phyloP scores from a whole-genome alignment of 2,329 filamentous ascomycete species.

The Alternaria hordeiaustralica region DNA sequence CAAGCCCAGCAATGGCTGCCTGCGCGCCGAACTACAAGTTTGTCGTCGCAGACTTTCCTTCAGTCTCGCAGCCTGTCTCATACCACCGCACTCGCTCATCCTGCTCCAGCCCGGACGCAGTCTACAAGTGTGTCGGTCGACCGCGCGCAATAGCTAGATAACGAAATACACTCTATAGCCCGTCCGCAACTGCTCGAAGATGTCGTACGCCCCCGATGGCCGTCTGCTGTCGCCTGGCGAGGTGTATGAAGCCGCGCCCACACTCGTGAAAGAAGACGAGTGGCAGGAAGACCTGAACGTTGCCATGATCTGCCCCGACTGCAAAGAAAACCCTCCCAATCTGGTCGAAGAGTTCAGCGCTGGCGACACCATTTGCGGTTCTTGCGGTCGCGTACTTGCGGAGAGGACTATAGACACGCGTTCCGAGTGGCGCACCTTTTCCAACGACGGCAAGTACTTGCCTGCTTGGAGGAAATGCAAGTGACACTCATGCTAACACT shows the following conservation, averaged over 20 bases:
- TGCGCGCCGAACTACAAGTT: conserved; percentile 3
- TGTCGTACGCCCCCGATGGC: conserved; percentile 44
- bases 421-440: conserved; percentile 98
- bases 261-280: conserved; percentile 46
- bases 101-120: conserved; percentile 23
- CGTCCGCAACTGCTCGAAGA: conserved; percentile 18
- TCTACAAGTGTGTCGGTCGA: conserved; percentile 16
- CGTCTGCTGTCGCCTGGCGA: conserved; percentile 54
- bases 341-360: conserved; percentile 91
- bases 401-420: conserved; percentile 93
- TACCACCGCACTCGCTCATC: conserved; percentile 24
- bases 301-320: conserved; percentile 84
- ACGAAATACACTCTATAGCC: conserved; percentile 13
- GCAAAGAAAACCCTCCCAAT: conserved; percentile 89
- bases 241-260: conserved; percentile 49
- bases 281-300: conserved; percentile 89
- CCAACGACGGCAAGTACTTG: conserved; percentile 72
- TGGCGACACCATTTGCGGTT: conserved; percentile 90
- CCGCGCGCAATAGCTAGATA: conserved; percentile 22
- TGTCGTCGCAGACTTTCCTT: neutral
- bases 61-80: conserved; percentile 21
- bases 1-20: conserved; percentile 15
- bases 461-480: neutral
- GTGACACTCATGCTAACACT: conserved; percentile 1
- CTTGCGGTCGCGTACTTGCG: conserved; percentile 88